Evolutionary conservation across 345 rosid species (phyloP).

Genomic region (Streptanthus diversifolius): DNA sequence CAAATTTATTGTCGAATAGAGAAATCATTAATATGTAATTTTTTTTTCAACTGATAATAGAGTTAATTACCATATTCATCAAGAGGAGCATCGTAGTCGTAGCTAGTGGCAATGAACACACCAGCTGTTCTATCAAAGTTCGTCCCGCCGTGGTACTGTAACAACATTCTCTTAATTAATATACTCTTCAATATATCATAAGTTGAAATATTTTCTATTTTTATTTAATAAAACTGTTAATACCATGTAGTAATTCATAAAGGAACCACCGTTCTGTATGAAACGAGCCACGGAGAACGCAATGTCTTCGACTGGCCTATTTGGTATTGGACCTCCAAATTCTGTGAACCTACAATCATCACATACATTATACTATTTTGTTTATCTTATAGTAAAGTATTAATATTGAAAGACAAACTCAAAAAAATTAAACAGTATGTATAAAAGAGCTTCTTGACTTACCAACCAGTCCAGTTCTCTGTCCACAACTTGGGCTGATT

Average conservation of each 20-base stretch:
- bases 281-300: conserved; percentile 80
- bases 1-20: neutral
- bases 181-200: neutral
- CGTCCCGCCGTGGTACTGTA: conserved; percentile 94
- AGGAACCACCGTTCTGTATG: conserved; percentile 80
- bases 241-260: conserved; percentile 86
- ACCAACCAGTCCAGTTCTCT: conserved; percentile 96
- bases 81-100: conserved; percentile 92
- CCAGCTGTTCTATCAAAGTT: conserved; percentile 94
- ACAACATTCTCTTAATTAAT: neutral
- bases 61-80: conserved; percentile 74
- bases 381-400: neutral
- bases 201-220: neutral
- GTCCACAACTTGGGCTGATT: conserved; percentile 92
- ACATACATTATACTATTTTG: neutral
- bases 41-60: neutral
- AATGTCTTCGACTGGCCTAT: conserved; percentile 82
- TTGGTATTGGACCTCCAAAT: conserved; percentile 70
- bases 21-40: neutral
- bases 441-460: conserved; percentile 23
- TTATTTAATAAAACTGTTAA: neutral
- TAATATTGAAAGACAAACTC: neutral
- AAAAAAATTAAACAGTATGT: neutral
- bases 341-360: conserved; percentile 50
- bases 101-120: conserved; percentile 75